A percentile compares a stretch with the other conserved stretches of the same genome.
phyloP scores from a whole-genome alignment of 139 green algal species.

The Bryopsis sp. region DNA sequence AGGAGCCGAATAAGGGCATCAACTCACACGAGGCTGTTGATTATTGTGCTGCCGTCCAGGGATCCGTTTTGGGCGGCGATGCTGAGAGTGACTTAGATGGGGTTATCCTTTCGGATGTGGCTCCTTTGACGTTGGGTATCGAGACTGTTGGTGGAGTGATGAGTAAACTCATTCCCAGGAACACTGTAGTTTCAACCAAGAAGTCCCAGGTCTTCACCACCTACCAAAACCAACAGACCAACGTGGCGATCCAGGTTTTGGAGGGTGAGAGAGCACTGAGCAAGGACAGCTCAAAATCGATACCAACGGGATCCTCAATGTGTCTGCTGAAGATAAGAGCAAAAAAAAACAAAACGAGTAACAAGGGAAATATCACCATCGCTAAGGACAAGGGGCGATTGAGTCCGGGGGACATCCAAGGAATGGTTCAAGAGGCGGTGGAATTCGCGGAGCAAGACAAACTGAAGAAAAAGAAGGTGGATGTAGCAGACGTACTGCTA shows the following conservation, averaged over 20 bases:
- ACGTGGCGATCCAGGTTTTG: constrained; percentile 81
- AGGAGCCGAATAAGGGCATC: constrained; percentile 91
- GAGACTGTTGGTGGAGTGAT: constrained; percentile 88
- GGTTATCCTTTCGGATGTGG: constrained; percentile 81
- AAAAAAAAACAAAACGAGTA: no score
- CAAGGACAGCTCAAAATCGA: constrained; percentile 88
- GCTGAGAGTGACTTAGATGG: constrained; percentile 47
- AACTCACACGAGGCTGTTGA: constrained; percentile 92
- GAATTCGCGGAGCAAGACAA: constrained; percentile 36
- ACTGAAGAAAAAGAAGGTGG: constrained; percentile 36
- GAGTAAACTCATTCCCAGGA: constrained; percentile 88
- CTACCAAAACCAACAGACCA: constrained; percentile 94
- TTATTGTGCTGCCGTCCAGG: constrained; percentile 83
- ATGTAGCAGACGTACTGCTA: constrained; percentile 53
- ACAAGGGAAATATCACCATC: constrained; percentile 80
- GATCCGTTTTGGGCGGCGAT: constrained; percentile 37
- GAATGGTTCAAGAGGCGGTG: constrained; percentile 39
- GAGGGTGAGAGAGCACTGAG: constrained; percentile 88
- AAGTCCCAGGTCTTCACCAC: constrained; percentile 98
- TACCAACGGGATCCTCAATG: constrained; percentile 87
- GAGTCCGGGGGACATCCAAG: constrained; percentile 46
- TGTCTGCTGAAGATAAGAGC: constrained; percentile 75
- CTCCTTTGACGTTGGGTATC: constrained; percentile 84
- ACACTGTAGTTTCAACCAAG: constrained; percentile 90
- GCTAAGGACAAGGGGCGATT: constrained; percentile 65